A percentile compares a stretch with the other conserved stretches of the same genome.
These are phyloP conservation scores for Pleurotus sapidus DNA, from an alignment of 768 basidiomycete species.

Conservation along the genomic window DNA sequence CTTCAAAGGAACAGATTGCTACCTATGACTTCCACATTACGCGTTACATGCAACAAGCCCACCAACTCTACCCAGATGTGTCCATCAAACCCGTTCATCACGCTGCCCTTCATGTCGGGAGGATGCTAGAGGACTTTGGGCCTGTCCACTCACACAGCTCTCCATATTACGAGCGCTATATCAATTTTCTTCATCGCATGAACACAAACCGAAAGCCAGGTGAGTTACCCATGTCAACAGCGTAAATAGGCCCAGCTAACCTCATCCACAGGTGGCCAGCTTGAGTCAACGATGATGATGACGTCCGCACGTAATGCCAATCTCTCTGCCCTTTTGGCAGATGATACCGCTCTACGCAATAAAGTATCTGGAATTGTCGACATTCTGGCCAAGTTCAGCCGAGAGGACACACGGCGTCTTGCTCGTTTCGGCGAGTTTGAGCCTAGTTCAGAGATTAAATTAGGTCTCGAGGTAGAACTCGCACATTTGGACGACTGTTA, in stretches of 20 bases:
- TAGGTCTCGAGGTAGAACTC: not conserved
- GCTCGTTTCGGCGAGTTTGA: slow-evolving; percentile 7
- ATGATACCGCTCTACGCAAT: slow-evolving; percentile 5
- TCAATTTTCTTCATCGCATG: slow-evolving; percentile 18
- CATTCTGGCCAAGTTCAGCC: slow-evolving; percentile 8
- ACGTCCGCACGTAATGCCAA: slow-evolving; percentile 10
- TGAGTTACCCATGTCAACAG: not conserved
- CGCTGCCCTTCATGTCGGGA: slow-evolving; percentile 19
- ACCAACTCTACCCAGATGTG: slow-evolving; percentile 15
- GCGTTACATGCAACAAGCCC: slow-evolving; percentile 14
- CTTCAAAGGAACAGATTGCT: slow-evolving; percentile 16
- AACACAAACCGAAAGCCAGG: slow-evolving; percentile 21
- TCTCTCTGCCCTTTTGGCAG: slow-evolving; percentile 10
- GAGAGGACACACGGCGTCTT: slow-evolving; percentile 14
- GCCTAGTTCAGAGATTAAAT: not conserved
- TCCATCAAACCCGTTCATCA: slow-evolving; percentile 19
- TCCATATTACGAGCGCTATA: slow-evolving; percentile 27
- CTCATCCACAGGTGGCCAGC: slow-evolving; percentile 10
- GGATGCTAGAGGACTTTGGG: slow-evolving; percentile 17
- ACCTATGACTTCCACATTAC: slow-evolving; percentile 17
- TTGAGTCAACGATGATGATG: slow-evolving; percentile 15
- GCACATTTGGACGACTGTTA: not conserved
- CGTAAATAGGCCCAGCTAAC: not conserved
- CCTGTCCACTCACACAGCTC: slow-evolving; percentile 23
- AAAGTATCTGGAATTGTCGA: slow-evolving; percentile 8